Percentiles rank a stretch among this genome's conserved stretches.
Evolutionary conservation across 805 yeast species (phyloP).

Genomic region (Ogataea minuta): DNA sequence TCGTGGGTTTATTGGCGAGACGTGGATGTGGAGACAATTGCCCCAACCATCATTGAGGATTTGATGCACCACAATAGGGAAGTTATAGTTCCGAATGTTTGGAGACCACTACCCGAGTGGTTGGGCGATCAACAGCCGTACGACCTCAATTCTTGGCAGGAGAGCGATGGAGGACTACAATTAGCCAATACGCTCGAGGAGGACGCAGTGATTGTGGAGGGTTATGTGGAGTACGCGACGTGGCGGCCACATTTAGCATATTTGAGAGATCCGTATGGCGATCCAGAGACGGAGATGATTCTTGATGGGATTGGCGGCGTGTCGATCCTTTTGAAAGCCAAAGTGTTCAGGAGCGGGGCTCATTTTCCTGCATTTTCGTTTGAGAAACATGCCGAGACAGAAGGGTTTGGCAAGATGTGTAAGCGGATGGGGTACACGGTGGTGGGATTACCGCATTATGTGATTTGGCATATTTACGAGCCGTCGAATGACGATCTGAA

Average conservation of each 20-base stretch:
- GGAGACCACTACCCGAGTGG: conserved; percentile 90
- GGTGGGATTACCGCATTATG: conserved; percentile 89
- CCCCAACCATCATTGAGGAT: conserved; percentile 83
- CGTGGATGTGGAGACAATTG: conserved; percentile 92
- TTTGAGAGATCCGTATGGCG: conserved; percentile 91
- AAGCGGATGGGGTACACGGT: conserved; percentile 85
- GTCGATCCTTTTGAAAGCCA: conserved; percentile 83
- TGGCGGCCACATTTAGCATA: conserved; percentile 98
- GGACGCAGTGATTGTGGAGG: conserved; percentile 96
- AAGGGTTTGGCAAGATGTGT: conserved; percentile 90
- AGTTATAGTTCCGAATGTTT: conserved; percentile 91
- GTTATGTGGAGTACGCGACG: conserved; percentile 94
- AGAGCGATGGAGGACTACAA: conserved; percentile 76
- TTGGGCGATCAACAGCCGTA: conserved; percentile 81
- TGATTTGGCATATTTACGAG: conserved; percentile 95
- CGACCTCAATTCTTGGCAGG: conserved; percentile 84
- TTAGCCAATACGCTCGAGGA: conserved; percentile 77
- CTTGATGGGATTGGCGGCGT: conserved; percentile 98
- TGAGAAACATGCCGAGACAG: conserved; percentile 96
- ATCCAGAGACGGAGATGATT: conserved; percentile 88
- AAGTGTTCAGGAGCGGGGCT: conserved; percentile 82
- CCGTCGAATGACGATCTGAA: conserved; percentile 88
- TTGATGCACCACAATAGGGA: conserved; percentile 89
- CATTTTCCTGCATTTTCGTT: conserved; percentile 97
- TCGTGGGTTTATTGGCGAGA: conserved; percentile 98